phyloP scores from a whole-genome alignment of 2,329 filamentous ascomycete species.

The Pestalotiopsis sp. region DNA sequence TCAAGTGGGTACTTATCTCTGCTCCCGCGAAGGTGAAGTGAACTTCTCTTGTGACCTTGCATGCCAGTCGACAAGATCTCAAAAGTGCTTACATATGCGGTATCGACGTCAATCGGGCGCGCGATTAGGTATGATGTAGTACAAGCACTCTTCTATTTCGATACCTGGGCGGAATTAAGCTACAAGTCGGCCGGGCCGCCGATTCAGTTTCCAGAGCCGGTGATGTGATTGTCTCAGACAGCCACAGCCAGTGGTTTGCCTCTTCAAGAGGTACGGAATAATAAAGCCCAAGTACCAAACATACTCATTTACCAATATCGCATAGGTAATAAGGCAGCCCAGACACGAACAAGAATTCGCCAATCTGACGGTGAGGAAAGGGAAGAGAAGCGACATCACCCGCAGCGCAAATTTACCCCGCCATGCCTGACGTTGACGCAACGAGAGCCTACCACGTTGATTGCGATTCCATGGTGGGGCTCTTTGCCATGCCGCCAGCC shows the following conservation, averaged over 20 bases:
- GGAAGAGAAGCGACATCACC: background rate
- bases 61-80: background rate
- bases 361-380: background rate
- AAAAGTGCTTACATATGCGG: background rate
- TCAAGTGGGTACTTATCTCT: slow-evolving; percentile 4
- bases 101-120: background rate
- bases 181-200: background rate
- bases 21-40: background rate
- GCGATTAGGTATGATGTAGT: background rate
- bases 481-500: background rate
- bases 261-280: background rate
- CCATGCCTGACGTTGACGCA: background rate
- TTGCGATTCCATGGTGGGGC: background rate
- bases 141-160: background rate
- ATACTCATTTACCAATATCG: too few species aligned
- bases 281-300: background rate
- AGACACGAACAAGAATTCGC: background rate
- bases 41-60: background rate
- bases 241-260: background rate
- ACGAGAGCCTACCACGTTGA: background rate
- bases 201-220: background rate
- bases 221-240: background rate
- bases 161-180: background rate
- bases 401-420: background rate
- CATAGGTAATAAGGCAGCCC: background rate